These are phyloP conservation scores for Hydnum rufescens DNA, from an alignment of 768 basidiomycete species.

Conservation along the genomic window DNA sequence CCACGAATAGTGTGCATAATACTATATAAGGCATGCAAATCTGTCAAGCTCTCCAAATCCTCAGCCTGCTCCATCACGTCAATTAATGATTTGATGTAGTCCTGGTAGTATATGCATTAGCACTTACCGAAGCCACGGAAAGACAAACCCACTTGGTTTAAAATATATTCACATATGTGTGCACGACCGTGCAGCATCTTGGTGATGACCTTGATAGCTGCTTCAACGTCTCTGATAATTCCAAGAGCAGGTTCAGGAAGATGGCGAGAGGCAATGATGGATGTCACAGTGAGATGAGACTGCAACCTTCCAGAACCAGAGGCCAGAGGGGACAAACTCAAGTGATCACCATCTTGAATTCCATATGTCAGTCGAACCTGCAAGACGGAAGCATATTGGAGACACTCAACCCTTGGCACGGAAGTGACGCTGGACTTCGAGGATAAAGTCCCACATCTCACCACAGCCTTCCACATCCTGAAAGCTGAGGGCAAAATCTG, in stretches of 20 bases:
- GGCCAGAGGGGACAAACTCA: slow-evolving; percentile 35
- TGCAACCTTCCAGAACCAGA: neutral
- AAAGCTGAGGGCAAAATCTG: slow-evolving; percentile 92
- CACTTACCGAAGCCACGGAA: neutral
- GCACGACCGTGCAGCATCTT: slow-evolving; percentile 59
- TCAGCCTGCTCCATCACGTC: slow-evolving; percentile 75
- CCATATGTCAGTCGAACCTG: no score
- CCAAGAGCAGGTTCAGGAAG: slow-evolving; percentile 60
- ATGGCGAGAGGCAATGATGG: slow-evolving; percentile 51
- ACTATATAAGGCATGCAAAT: slow-evolving; percentile 75
- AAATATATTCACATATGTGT: slow-evolving; percentile 75
- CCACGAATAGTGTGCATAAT: slow-evolving; percentile 88
- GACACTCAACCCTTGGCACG: slow-evolving; percentile 6
- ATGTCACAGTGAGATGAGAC: slow-evolving; percentile 11
- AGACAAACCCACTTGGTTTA: slow-evolving; percentile 50
- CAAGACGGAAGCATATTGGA: no score
- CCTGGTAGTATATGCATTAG: slow-evolving; percentile 24
- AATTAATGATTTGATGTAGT: slow-evolving; percentile 75
- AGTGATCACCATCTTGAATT: slow-evolving; percentile 2
- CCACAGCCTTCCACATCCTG: slow-evolving; percentile 89
- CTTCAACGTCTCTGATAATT: slow-evolving; percentile 61
- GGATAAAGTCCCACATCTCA: slow-evolving; percentile 95
- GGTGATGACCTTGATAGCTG: slow-evolving; percentile 51
- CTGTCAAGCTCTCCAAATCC: slow-evolving; percentile 78
- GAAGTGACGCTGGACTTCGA: slow-evolving; percentile 75